These are phyloP conservation scores for Trametes villosa DNA, from an alignment of 768 basidiomycete species.

Conservation along the genomic window DNA sequence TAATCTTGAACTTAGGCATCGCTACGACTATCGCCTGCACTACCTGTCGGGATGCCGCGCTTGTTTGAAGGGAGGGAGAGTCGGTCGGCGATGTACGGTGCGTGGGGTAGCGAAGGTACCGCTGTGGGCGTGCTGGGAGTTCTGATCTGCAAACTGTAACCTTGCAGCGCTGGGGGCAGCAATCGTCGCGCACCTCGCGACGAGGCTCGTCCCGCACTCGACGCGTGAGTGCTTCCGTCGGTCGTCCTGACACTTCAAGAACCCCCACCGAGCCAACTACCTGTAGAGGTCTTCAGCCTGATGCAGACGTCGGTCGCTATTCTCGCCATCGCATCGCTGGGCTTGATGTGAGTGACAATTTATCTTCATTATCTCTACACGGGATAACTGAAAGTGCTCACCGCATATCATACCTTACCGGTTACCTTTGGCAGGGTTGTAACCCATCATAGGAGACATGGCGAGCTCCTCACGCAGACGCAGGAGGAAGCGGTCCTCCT, in stretches of 20 bases:
- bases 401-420: too few species aligned
- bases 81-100: constrained; percentile 24
- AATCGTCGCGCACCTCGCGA: constrained; percentile 26
- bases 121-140: too few species aligned
- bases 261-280: not conserved
- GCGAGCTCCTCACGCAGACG: constrained; percentile 62
- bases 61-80: constrained; percentile 22
- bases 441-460: constrained; percentile 66
- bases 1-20: too few species aligned
- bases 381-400: not conserved
- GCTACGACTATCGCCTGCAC: not conserved
- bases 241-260: too few species aligned
- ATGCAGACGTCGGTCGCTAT: constrained; percentile 76
- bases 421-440: constrained; percentile 54
- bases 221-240: constrained; percentile 20
- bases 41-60: constrained; percentile 12
- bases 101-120: constrained; percentile 1
- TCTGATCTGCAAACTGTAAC: too few species aligned
- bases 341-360: constrained; percentile 57
- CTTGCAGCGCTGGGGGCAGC: constrained; percentile 27
- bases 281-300: constrained; percentile 35
- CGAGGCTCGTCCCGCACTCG: constrained; percentile 23
- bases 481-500: constrained; percentile 80
- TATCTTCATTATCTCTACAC: not conserved
- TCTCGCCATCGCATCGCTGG: constrained; percentile 64